Evolutionary conservation across 306 rosid species (phyloP).

Genomic region (Cyclanthera cordifolia): DNA sequence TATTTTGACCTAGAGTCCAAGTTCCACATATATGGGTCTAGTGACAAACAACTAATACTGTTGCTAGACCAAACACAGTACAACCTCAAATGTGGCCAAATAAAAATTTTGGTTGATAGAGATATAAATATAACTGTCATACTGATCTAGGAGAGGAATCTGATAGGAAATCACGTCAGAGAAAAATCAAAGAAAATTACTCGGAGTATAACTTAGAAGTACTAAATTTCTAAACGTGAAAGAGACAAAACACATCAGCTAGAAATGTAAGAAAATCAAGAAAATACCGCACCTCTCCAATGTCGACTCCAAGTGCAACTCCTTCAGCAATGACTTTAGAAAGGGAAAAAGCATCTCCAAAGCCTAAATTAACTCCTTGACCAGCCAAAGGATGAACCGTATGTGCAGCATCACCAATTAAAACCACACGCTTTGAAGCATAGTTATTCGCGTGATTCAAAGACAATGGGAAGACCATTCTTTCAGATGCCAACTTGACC

Average conservation of each 20-base stretch:
- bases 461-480: slow-evolving; percentile 73
- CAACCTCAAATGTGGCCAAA: not conserved
- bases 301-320: slow-evolving; percentile 60
- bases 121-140: not conserved
- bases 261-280: not conserved
- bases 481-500: slow-evolving; percentile 54
- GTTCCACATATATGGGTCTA: not conserved
- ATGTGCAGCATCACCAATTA: slow-evolving; percentile 92
- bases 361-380: slow-evolving; percentile 93
- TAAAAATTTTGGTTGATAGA: not conserved
- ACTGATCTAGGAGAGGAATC: not conserved
- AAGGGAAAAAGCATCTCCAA: slow-evolving; percentile 71
- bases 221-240: not conserved
- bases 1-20: not conserved
- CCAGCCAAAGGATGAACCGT: slow-evolving; percentile 94
- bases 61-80: not conserved
- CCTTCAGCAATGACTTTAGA: slow-evolving; percentile 70
- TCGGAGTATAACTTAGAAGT: not conserved
- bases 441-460: slow-evolving; percentile 64
- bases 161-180: not conserved
- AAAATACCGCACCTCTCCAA: slow-evolving; percentile 55
- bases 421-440: slow-evolving; percentile 54
- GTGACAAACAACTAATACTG: not conserved
- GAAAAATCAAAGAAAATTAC: not conserved
- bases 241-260: not conserved